Evolutionary conservation across 2,329 filamentous ascomycete genomes (phyloP), one percentile per base, ranked within the genome.

Genomic region (Fusarium tuaranense): DNA sequence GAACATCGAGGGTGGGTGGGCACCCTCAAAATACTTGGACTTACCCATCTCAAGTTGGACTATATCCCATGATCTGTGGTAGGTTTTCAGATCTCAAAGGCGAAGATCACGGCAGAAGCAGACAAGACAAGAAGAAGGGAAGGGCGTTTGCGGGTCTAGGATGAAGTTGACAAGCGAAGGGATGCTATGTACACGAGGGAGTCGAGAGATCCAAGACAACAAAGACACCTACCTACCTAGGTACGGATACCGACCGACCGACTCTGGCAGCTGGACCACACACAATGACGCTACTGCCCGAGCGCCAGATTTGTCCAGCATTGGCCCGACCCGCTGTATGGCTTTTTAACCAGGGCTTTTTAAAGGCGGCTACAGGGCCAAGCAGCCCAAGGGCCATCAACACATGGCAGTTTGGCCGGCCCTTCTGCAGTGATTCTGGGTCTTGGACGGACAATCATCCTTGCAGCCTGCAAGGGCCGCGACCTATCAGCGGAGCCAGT

Each of bases 1-100:
- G 64, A 55, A 65, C 67, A 60, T 71, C 57, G 68, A 66, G 69
- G 68, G 53, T 66, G 70, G 61, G 73, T 71, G 74, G 68, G 38
- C 72, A 68, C 74, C 69, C 61, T 66, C 34, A 59, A 76, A 69
- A 69, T 67, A 63, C 59, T 71, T 53, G 55, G 70, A 82, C 81
- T 82, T 74, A 82, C 81, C 80, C 81, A 82, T 82, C 78, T 82
- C 75, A 80, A 77, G 77, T 80, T 70, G 74, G 75, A 68, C 75
- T 78, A 70, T 71, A 72, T 78, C 80, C 78, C 81, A 82, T 82
- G 78, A 75, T 82, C 80, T 73, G 67, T 73, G 62, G 51, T 61
- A 68, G 67, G 34, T 69, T 71, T 67, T 58, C 48, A 59, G 65
- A 74, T 76, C 60, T 72, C 46, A 48, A 64, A 71, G 53, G 32